Evolutionary conservation across 2,329 filamentous ascomycete species (phyloP), one percentile per base, ranked within the genome.

Genomic region (Aspergillus tanneri): DNA sequence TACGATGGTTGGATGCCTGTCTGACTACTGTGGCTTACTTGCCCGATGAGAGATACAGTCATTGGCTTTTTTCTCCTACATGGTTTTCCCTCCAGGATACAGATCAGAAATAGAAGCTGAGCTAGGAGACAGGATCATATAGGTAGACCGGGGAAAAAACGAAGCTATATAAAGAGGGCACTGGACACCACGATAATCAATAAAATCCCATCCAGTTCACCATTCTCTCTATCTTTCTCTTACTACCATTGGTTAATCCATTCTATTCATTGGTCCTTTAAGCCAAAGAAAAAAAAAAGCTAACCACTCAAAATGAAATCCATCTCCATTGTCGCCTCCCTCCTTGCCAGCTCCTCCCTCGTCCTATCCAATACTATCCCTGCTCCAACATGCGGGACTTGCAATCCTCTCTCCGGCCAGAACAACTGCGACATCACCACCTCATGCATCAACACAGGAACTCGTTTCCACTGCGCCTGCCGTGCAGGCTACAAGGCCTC

Each of bases 361-460:
- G 58, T 55, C 27, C 25, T 55, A 14, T 49, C 47, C 18, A 35
- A 34, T 7, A 56, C 61, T 30, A 43, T 54, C 24, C 52, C 55
- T 19, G 28, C 55, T 4, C 49, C 63, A 9, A 54, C 47, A 22
- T 71, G 68, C 51, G 64, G 65, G 19, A 68, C 65, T 38, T 72
- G 71, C 63, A 70, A 72, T 51, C 68, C 71, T 2, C 27, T 69
- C 49, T 67, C 68, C 3, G 69, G 68, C 47, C 38, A 68, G 41
- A 73, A 73, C 54, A 52, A 56, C 49, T 74, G 72, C 54, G 67
- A 74, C 50, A 57, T 69, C 34, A 73, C 70, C 11, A 74, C 72
- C 19, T 73, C 72, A 5, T 74, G 72, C 58, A 74, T 73, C 54
- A 72, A 66, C 60, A 72, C 69, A 1, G 69, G 69, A 41, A 58